Evolutionary conservation across 345 rosid genomes (phyloP).

Genomic region (Eucalyptus sideroxylon): DNA sequence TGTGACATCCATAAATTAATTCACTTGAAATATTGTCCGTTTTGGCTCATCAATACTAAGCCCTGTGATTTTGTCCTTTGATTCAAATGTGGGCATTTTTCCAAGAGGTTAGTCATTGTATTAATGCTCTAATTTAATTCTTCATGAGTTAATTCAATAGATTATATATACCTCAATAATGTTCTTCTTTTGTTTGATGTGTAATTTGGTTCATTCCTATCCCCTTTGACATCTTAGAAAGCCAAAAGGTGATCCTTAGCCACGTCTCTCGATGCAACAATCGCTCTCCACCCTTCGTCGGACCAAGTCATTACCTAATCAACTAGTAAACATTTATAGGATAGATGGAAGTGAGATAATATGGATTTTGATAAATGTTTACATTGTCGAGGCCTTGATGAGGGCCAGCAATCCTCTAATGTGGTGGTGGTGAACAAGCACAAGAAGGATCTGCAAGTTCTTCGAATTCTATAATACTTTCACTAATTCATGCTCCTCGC

Average conservation of each 20-base stretch:
- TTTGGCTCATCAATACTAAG: not conserved
- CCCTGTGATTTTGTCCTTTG: not conserved
- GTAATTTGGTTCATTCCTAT: rapidly evolving
- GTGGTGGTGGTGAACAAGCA: not conserved
- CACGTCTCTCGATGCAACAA: rapidly evolving
- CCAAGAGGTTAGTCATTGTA: rapidly evolving
- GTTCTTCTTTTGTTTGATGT: no score
- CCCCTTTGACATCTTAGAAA: rapidly evolving
- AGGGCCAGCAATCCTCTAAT: not conserved
- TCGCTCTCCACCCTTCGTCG: rapidly evolving
- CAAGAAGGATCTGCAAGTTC: not conserved
- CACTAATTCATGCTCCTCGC: not conserved
- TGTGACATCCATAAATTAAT: not conserved
- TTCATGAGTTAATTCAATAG: no score
- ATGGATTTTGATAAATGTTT: not conserved
- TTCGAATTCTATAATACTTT: no score
- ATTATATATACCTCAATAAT: no score
- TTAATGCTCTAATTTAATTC: not conserved
- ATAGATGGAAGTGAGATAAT: not conserved
- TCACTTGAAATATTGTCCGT: not conserved
- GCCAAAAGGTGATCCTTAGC: not conserved
- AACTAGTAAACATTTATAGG: not conserved
- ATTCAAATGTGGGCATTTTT: rapidly evolving
- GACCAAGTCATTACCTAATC: not conserved
- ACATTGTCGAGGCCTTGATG: not conserved